Conservation (phyloP, 345 rosid species). For the Arabis alpina region DNA sequence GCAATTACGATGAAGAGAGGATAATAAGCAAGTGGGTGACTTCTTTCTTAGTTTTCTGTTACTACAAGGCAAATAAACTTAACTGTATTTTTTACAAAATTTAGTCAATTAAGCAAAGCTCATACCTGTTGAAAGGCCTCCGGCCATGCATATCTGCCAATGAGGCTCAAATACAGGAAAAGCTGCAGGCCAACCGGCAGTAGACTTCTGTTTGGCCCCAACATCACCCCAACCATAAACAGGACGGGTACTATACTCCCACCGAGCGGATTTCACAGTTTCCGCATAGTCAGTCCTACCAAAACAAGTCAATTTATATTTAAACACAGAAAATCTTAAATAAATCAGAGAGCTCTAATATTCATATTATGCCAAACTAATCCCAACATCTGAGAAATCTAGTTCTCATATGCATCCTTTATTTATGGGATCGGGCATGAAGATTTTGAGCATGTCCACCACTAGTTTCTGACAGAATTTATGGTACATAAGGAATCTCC, state of each 20-base stretch:
- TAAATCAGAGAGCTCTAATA: background rate
- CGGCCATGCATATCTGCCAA: slow-evolving; percentile 99
- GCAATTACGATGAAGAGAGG: slow-evolving; percentile 7
- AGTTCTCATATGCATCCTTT: background rate
- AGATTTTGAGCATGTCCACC: background rate
- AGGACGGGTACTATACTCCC: slow-evolving; percentile 96
- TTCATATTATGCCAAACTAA: slow-evolving; percentile 4
- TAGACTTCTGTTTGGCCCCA: slow-evolving; percentile 75
- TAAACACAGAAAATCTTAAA: background rate
- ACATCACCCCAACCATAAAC: slow-evolving; percentile 95
- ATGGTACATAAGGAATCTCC: background rate
- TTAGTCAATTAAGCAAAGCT: background rate
- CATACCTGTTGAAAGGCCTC: slow-evolving; percentile 94
- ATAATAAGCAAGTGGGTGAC: slow-evolving; percentile 1
- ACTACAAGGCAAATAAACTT: background rate
- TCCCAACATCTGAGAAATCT: background rate
- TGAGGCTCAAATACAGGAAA: slow-evolving; percentile 98
- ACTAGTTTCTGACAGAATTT: background rate
- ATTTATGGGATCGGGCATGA: background rate
- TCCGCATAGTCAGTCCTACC: slow-evolving; percentile 69
- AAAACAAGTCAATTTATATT: slow-evolving; percentile 19
- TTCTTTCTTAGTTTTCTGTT: background rate
- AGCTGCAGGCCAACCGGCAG: slow-evolving; percentile 98
- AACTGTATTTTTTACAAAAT: background rate
- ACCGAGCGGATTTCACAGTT: slow-evolving; percentile 80